Base-by-base conservation (phyloP, 2,329 filamentous ascomycete genomes). In the Neonectria sp. region DNA sequence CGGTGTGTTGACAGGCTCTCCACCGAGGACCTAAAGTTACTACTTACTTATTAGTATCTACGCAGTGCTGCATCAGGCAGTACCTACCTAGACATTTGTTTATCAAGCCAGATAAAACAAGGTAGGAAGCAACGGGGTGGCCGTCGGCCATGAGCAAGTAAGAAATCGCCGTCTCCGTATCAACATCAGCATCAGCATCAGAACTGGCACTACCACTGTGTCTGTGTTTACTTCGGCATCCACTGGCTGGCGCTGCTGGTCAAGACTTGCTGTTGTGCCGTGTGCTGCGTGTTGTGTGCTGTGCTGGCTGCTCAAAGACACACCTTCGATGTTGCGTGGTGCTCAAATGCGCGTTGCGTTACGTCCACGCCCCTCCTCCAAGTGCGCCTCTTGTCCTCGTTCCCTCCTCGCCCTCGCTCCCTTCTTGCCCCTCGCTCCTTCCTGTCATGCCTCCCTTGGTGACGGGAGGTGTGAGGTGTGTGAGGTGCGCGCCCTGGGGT, bases 311-410 rank as follows among this genome's bases (percentile, higher is more conserved):
- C 61, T 43, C 61, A 64, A 59, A 37, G 48, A 40, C 63, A 35
- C 37, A 57, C 46, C 63, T 52, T 53, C 56, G 64, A 58, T 59
- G 49, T 59, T 67, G 64, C 64, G 64, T 67, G 64, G 55, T 67
- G 59, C 64, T 67, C 55, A 63, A 48, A 59, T 67, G 60, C 60
- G 64, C 59, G 49, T 29, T 63, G 43, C 55, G 27, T 48, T 63
- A 67, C 21, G 43, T 48, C 29, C 58, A 66, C 63, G 29, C 63
- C 57, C 49, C 11, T 29, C 29, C 33, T 25, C 52, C 45, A 21
- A 62, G 43, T 57, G 59, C 55, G 11, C 40, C 51, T 40, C 62
- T 43, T 49, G 51, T 51, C 21, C 56, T 60, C 13, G 37, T 56
- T 46, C 33, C 56, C 27, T 49, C 53, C 62, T 46, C n/a, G 59